Conservation (phyloP, 208 protist genomes). For the Crithidia expoeki region DNA sequence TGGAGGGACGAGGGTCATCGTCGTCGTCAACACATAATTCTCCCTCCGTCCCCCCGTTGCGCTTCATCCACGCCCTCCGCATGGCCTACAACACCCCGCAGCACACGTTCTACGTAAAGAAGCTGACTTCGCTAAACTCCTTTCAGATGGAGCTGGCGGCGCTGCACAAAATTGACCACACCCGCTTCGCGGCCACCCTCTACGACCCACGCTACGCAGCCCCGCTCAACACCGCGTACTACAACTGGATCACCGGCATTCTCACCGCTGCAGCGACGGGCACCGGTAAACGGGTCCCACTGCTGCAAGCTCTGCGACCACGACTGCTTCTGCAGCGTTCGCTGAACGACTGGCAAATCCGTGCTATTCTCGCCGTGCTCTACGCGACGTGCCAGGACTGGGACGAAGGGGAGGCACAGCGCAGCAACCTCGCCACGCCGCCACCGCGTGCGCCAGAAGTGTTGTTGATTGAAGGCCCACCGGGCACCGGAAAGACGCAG, state of each 20-base stretch:
- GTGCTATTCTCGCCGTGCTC: slow-evolving; percentile 63
- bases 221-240: slow-evolving; percentile 32
- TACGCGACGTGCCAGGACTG: slow-evolving; percentile 52
- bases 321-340: slow-evolving; percentile 41
- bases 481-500: slow-evolving; percentile 92
- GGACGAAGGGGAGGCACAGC: slow-evolving; percentile 24
- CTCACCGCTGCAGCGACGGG: slow-evolving; percentile 8
- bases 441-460: slow-evolving; percentile 42
- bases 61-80: slow-evolving; percentile 62
- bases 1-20: neutral
- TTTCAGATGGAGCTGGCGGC: slow-evolving; percentile 51
- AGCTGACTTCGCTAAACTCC: slow-evolving; percentile 51
- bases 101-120: slow-evolving; percentile 52
- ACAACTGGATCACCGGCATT: slow-evolving; percentile 30
- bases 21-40: slow-evolving; percentile 10
- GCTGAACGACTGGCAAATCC: slow-evolving; percentile 74
- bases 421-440: neutral
- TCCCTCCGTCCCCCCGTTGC: slow-evolving; percentile 20
- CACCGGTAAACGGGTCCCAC: too few relatives aligned
- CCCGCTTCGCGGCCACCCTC: slow-evolving; percentile 58
- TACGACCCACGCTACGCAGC: slow-evolving; percentile 65
- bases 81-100: slow-evolving; percentile 31
- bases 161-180: slow-evolving; percentile 52
- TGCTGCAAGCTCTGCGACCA: slow-evolving; percentile 12
- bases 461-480: slow-evolving; percentile 86